Conservation (phyloP, 1,284 basidiomycete species). For the Stereum hirsutum region DNA sequence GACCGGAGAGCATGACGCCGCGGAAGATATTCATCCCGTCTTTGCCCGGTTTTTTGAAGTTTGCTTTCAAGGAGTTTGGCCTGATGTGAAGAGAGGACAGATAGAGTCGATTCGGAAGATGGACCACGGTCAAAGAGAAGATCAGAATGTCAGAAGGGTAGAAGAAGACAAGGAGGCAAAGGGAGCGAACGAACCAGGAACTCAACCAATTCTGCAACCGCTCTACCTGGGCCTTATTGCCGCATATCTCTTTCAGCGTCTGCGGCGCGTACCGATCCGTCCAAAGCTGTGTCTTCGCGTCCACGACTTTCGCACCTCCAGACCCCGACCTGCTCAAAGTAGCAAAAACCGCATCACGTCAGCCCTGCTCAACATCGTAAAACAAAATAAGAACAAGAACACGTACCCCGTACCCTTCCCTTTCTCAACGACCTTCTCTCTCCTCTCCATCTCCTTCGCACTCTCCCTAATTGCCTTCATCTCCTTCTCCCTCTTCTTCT, state of each 20-base stretch:
- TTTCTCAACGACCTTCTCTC: conserved; percentile 42
- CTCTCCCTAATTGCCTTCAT: conserved; percentile 62
- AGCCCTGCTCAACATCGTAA: no score
- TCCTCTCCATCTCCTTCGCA: conserved; percentile 69
- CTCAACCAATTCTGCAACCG: conserved; percentile 80
- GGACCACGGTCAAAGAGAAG: no score
- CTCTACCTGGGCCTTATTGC: conserved; percentile 88
- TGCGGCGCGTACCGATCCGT: conserved; percentile 93
- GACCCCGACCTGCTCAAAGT: no score
- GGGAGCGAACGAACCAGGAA: conserved; percentile 79
- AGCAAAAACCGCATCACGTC: no score
- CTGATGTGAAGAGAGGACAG: conserved; percentile 27
- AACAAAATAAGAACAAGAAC: no score
- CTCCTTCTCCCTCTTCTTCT: conserved; percentile 80
- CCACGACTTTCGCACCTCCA: conserved; percentile 24
- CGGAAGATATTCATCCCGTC: conserved; percentile 81
- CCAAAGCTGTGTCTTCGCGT: conserved; percentile 74
- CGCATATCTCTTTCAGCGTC: conserved; percentile 85
- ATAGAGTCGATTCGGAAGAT: not conserved
- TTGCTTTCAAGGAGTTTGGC: conserved; percentile 60
- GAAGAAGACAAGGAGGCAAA: no score
- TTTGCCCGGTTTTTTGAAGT: conserved; percentile 94
- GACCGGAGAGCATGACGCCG: conserved; percentile 85
- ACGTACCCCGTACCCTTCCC: conserved; percentile 21
- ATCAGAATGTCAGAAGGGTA: no score